Conservation (phyloP, 2,329 filamentous ascomycete species). For the Xenoacremonium recifei region DNA sequence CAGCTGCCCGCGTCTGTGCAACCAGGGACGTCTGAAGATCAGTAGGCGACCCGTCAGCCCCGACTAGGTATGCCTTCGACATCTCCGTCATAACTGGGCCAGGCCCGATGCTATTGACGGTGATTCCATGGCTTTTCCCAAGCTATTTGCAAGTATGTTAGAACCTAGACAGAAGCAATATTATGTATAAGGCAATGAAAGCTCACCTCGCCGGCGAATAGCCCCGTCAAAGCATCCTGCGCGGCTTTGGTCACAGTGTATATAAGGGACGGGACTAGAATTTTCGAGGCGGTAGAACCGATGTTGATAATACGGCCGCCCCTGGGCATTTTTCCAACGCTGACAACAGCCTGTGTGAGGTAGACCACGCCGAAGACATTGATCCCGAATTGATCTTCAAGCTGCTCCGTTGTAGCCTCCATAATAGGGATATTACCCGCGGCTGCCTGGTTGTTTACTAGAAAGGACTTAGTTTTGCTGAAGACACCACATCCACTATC, state of each 20-base stretch:
- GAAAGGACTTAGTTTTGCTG: not conserved
- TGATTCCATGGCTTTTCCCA: constrained; percentile 34
- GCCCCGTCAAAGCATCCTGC: constrained; percentile 27
- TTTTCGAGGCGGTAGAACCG: constrained; percentile 28
- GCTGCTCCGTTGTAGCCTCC: constrained; percentile 22
- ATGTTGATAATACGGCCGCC: constrained; percentile 36
- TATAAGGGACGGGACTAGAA: not conserved
- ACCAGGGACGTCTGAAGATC: constrained; percentile 16
- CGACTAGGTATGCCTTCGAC: constrained; percentile 3
- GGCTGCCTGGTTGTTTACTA: constrained; percentile 32
- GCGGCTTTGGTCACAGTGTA: constrained; percentile 33
- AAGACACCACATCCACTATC: not conserved
- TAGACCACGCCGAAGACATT: constrained; percentile 32
- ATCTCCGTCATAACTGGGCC: constrained; percentile 34
- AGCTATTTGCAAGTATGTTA: constrained; percentile 14
- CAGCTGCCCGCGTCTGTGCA: constrained; percentile 28
- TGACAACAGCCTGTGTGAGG: constrained; percentile 29
- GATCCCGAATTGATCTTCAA: constrained; percentile 28
- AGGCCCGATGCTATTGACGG: constrained; percentile 38
- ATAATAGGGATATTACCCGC: constrained; percentile 13
- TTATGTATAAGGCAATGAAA: not conserved
- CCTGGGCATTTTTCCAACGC: constrained; percentile 26
- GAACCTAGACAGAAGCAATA: not conserved
- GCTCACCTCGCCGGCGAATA: constrained; percentile 28
- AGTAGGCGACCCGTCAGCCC: constrained; percentile 9